Percentiles rank a stretch among this genome's conserved stretches.
Conservation (phyloP, 1,284 basidiomycete genomes). For the Vanrija humicola region DNA sequence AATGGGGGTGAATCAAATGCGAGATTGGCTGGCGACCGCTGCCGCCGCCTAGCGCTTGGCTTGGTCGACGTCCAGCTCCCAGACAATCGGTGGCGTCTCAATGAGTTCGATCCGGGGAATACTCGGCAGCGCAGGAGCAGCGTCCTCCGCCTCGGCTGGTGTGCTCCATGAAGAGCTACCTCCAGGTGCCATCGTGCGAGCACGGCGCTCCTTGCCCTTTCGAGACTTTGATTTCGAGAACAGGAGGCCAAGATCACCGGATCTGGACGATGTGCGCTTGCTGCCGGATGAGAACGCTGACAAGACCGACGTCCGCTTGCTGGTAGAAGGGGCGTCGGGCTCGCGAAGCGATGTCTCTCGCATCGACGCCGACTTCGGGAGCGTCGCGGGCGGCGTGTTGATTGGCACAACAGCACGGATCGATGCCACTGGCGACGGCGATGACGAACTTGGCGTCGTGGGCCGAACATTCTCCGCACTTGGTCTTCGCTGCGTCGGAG, state of each 20-base stretch:
- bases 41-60: too few species aligned
- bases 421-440: conserved; percentile 7
- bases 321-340: background rate
- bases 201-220: conserved; percentile 5
- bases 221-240: conserved; percentile 9
- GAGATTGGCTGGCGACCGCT: too few species aligned
- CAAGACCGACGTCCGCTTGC: conserved; percentile 3
- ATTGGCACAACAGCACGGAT: conserved; percentile 5
- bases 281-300: conserved; percentile 2
- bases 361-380: background rate
- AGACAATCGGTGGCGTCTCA: conserved; percentile 23
- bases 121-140: background rate
- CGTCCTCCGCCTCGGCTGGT: background rate
- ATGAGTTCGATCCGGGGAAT: conserved; percentile 26
- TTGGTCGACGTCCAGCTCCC: conserved; percentile 9
- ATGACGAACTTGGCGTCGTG: background rate
- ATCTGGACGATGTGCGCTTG: conserved; percentile 5
- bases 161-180: background rate
- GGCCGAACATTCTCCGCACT: background rate
- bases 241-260: conserved; percentile 5
- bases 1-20: too few species aligned
- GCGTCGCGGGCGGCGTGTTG: background rate
- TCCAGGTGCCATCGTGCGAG: background rate
- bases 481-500: conserved; percentile 7
- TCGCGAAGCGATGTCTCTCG: background rate